A percentile compares a stretch with the other conserved stretches of the same genome.
Evolutionary conservation across 371 early-diverging fungal genomes (phyloP).

Genomic region (Mucor indicus): DNA sequence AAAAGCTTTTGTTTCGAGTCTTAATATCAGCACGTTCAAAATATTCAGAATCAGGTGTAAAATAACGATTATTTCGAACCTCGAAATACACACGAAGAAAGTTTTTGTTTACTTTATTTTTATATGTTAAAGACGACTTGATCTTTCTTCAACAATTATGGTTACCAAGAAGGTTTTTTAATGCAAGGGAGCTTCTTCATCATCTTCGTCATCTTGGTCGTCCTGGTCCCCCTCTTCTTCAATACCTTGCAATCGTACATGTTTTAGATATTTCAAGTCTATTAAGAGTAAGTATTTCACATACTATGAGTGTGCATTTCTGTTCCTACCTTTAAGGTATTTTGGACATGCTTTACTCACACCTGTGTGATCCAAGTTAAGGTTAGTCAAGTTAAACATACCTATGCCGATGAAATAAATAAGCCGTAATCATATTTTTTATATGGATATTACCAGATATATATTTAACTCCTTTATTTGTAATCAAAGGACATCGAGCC

Average conservation of each 20-base stretch:
- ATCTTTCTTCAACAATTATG: too few relatives aligned
- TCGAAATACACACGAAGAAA: too few relatives aligned
- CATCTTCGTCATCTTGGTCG: too few relatives aligned
- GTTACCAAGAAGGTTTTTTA: too few relatives aligned
- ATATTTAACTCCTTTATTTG: slow-evolving; percentile 28
- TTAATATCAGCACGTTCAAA: too few relatives aligned
- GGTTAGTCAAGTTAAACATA: slow-evolving; percentile 32
- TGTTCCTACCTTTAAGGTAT: slow-evolving; percentile 28
- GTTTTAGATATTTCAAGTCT: slow-evolving; percentile 29
- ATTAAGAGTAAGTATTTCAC: not conserved
- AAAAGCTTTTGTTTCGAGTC: too few relatives aligned
- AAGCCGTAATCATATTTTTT: not conserved
- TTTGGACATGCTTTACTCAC: slow-evolving; percentile 31
- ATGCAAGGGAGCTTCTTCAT: too few relatives aligned
- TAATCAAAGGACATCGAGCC: slow-evolving; percentile 22
- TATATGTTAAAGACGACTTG: too few relatives aligned
- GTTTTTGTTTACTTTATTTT: too few relatives aligned
- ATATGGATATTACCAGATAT: not conserved
- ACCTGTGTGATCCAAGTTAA: slow-evolving; percentile 39
- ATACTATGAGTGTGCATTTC: not conserved
- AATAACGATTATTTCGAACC: too few relatives aligned
- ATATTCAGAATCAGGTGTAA: too few relatives aligned
- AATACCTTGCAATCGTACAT: slow-evolving; percentile 33
- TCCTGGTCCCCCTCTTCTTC: slow-evolving; percentile 24
- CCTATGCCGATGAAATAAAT: slow-evolving; percentile 21